phyloP scores from a whole-genome alignment of 2,329 filamentous ascomycete genomes.

The Thelonectria rubi region DNA sequence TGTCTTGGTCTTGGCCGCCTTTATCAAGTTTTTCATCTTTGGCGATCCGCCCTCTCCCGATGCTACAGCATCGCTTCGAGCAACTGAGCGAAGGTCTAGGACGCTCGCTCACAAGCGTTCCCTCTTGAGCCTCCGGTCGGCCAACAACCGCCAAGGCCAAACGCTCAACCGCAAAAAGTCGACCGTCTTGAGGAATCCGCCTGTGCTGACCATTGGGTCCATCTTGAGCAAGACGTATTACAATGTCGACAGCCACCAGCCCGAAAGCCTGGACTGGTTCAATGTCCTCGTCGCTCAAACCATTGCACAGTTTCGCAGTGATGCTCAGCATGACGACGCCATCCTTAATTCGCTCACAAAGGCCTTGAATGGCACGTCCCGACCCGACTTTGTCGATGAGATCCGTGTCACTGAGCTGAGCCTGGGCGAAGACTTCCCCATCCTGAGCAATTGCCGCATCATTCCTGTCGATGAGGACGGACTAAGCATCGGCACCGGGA shows the following conservation, averaged over 20 bases:
- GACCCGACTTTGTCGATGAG: slow-evolving; percentile 91
- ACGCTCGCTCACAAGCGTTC: slow-evolving; percentile 81
- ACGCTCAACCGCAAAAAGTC: slow-evolving; percentile 71
- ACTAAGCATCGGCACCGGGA: slow-evolving; percentile 61
- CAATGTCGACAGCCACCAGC: slow-evolving; percentile 93
- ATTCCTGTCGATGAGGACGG: slow-evolving; percentile 90
- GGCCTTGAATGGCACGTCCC: slow-evolving; percentile 83
- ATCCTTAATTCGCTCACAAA: slow-evolving; percentile 87
- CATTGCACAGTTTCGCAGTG: slow-evolving; percentile 91
- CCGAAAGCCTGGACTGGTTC: slow-evolving; percentile 98
- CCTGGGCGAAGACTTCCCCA: slow-evolving; percentile 95
- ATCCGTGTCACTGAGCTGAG: slow-evolving; percentile 95
- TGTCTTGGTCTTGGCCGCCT: slow-evolving; percentile 87
- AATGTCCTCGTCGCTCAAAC: slow-evolving; percentile 97
- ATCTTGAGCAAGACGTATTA: slow-evolving; percentile 98
- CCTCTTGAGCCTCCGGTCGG: slow-evolving; percentile 68
- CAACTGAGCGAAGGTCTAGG: slow-evolving; percentile 76
- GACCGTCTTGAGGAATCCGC: slow-evolving; percentile 76
- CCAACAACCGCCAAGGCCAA: slow-evolving; percentile 52
- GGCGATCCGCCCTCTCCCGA: slow-evolving; percentile 90
- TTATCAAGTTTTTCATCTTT: slow-evolving; percentile 99
- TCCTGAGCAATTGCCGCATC: slow-evolving; percentile 97
- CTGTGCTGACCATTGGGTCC: slow-evolving; percentile 86
- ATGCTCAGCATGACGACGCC: slow-evolving; percentile 90
- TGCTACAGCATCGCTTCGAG: slow-evolving; percentile 77